Percentiles rank a stretch among this genome's conserved stretches.
These are phyloP conservation scores for Wickerhamomyces bisporus DNA, from an alignment of 805 yeast species.

Conservation along the genomic window DNA sequence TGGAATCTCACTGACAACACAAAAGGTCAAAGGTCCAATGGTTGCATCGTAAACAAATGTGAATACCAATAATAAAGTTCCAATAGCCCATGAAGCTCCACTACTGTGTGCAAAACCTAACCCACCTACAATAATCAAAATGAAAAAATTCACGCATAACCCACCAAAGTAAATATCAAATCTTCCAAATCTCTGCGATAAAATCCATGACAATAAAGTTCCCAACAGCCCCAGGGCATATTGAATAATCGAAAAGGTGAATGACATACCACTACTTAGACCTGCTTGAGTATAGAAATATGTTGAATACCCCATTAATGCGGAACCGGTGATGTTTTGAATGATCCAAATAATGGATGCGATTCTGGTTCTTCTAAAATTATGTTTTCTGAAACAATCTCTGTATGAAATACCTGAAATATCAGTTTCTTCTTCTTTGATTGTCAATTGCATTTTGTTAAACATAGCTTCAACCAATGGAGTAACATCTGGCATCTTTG, in stretches of 20 bases:
- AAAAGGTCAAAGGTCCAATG: slow-evolving; percentile 36
- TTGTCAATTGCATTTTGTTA: slow-evolving; percentile 29
- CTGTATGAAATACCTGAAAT: slow-evolving; percentile 26
- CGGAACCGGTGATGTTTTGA: slow-evolving; percentile 43
- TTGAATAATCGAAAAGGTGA: slow-evolving; percentile 32
- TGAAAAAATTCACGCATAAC: slow-evolving; percentile 6
- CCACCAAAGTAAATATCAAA: slow-evolving; percentile 26
- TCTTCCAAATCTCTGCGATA: slow-evolving; percentile 28
- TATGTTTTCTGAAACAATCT: slow-evolving; percentile 41
- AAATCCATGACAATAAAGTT: slow-evolving; percentile 27
- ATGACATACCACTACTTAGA: slow-evolving; percentile 35
- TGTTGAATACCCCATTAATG: slow-evolving; percentile 41
- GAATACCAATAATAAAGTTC: slow-evolving; percentile 26
- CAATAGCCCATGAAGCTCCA: slow-evolving; percentile 24
- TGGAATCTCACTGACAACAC: slow-evolving; percentile 36
- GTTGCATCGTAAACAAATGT: slow-evolving; percentile 32
- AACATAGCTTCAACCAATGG: slow-evolving; percentile 27
- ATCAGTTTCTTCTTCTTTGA: slow-evolving; percentile 22
- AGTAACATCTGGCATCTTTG: slow-evolving; percentile 11
- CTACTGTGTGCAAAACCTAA: slow-evolving; percentile 15
- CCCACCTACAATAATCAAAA: slow-evolving; percentile 24
- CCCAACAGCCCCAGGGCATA: slow-evolving; percentile 30
- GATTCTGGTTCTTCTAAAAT: slow-evolving; percentile 39
- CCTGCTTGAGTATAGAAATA: slow-evolving; percentile 48
- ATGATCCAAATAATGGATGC: slow-evolving; percentile 36